A percentile compares a stretch with the other conserved stretches of the same genome.
phyloP scores from a whole-genome alignment of 2,329 filamentous ascomycete species.

The Ophiostoma piceae region DNA sequence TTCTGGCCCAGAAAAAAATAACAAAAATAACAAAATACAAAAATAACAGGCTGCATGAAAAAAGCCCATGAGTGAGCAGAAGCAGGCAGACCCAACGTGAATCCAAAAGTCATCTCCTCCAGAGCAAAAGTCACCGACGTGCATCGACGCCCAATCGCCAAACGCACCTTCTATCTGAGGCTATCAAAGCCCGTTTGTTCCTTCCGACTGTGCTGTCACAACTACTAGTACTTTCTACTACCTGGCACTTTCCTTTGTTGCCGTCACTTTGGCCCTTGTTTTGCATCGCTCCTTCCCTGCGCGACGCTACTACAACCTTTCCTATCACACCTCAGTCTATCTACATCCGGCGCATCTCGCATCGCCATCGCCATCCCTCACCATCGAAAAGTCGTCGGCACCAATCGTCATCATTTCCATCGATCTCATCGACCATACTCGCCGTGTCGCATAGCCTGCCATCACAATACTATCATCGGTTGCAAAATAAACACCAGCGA shows the following conservation, averaged over 20 bases:
- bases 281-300: slow-evolving; percentile 19
- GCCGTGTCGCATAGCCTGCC: not conserved
- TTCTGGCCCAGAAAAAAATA: slow-evolving; percentile 11
- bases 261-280: not conserved
- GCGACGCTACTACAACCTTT: not conserved
- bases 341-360: slow-evolving; percentile 18
- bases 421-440: not conserved
- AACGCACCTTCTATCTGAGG: slow-evolving; percentile 7
- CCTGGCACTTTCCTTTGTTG: slow-evolving; percentile 20
- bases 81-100: slow-evolving; percentile 8
- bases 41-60: slow-evolving; percentile 22
- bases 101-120: not conserved
- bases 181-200: not conserved
- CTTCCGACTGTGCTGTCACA: not conserved
- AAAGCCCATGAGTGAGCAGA: slow-evolving; percentile 13
- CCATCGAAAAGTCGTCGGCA: not conserved
- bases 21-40: slow-evolving; percentile 1
- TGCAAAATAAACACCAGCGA: not conserved
- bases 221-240: not conserved
- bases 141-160: slow-evolving; percentile 26
- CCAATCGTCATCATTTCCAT: slow-evolving; percentile 10
- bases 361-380: slow-evolving; percentile 6
- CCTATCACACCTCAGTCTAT: not conserved
- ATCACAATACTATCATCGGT: not conserved
- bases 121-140: not conserved